Percentiles rank a stretch among this genome's conserved stretches.
Conservation (phyloP, 768 basidiomycete genomes). For the Cyathus striatus region DNA sequence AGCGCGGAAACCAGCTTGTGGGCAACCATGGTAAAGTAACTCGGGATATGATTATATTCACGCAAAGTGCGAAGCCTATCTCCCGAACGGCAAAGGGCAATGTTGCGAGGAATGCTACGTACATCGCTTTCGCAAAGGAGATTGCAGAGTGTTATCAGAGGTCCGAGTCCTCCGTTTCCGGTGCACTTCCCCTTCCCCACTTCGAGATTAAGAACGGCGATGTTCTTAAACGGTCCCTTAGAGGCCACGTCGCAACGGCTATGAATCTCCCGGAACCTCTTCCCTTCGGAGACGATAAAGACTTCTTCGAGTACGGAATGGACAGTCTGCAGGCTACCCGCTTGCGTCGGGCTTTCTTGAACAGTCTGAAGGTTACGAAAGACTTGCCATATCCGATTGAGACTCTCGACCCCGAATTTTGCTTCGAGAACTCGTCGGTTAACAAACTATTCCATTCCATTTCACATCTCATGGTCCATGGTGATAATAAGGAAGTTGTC, state of each 20-base stretch:
- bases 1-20: conserved; percentile 25
- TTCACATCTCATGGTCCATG: conserved; percentile 13
- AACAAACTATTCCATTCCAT: conserved; percentile 16
- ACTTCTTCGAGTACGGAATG: conserved; percentile 37
- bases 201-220: conserved; percentile 11
- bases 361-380: conserved; percentile 15
- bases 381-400: conserved; percentile 5
- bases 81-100: conserved; percentile 33
- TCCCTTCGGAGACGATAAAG: conserved; percentile 14
- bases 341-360: conserved; percentile 23
- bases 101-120: conserved; percentile 25
- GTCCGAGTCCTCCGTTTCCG: conserved; percentile 11
- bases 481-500: too few species aligned
- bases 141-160: conserved; percentile 26
- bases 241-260: conserved; percentile 15
- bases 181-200: conserved; percentile 17
- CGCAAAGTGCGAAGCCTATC: conserved; percentile 23
- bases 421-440: conserved; percentile 23
- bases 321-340: conserved; percentile 32
- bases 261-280: conserved; percentile 8
- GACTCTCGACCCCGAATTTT: conserved; percentile 20
- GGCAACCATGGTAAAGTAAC: conserved; percentile 32
- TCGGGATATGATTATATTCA: conserved; percentile 32
- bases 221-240: conserved; percentile 15
- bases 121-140: conserved; percentile 23